Evolutionary conservation across 495 filamentous ascomycete genomes (phyloP).

Genomic region (Hypoxylon rickii): DNA sequence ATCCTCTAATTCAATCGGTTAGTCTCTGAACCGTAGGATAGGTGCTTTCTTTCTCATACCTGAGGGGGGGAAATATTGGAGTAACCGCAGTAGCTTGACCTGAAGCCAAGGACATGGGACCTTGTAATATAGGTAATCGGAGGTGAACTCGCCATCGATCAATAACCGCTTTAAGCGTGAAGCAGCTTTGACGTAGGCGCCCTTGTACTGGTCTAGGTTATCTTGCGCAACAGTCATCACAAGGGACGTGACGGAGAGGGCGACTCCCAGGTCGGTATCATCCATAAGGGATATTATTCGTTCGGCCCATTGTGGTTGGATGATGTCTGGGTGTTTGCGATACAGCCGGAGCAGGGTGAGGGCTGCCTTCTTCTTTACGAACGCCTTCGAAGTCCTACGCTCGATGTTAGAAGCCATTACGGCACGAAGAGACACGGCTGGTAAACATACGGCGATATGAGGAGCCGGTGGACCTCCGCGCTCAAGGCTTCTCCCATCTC

Average conservation of each 20-base stretch:
- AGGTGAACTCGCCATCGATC: conserved; percentile 82
- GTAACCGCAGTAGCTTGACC: conserved; percentile 84
- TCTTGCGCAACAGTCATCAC: conserved; percentile 97
- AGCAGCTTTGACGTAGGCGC: conserved; percentile 91
- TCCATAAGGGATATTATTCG: conserved; percentile 98
- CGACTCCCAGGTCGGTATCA: conserved; percentile 91
- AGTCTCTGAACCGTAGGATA: conserved; percentile 1
- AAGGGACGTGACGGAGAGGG: conserved; percentile 92
- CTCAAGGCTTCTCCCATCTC: conserved; percentile 98
- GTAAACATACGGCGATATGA: conserved; percentile 87
- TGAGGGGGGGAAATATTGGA: conserved; percentile 97
- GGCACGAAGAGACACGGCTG: neutral
- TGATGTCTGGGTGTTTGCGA: conserved; percentile 89
- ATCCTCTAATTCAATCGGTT: conserved; percentile 68
- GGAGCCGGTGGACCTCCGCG: conserved; percentile 86
- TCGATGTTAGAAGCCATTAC: conserved; percentile 8
- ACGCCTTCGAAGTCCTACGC: conserved; percentile 86
- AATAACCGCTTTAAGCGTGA: conserved; percentile 84
- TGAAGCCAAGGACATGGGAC: conserved; percentile 99
- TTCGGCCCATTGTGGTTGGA: conserved; percentile 96
- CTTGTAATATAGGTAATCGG: conserved; percentile 97
- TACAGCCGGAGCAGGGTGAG: conserved; percentile 94
- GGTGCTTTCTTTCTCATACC: conserved; percentile 55
- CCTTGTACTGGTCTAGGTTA: conserved; percentile 89
- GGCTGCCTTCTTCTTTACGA: conserved; percentile 99